Evolutionary conservation across 805 yeast genomes (phyloP).

Genomic region (Ogataea siamensis): DNA sequence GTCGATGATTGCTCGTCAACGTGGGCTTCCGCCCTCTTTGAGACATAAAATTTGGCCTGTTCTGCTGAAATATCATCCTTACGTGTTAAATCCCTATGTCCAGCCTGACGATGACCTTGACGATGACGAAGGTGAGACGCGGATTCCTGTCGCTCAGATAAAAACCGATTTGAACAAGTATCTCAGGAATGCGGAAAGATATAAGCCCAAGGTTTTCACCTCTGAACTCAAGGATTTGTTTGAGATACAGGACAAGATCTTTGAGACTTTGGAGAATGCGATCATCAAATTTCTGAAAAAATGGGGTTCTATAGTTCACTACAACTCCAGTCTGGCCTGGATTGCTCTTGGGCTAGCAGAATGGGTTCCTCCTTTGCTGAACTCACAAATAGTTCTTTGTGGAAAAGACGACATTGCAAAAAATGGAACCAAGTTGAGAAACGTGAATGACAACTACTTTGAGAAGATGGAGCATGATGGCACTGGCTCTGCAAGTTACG

Average conservation of each 20-base stretch:
- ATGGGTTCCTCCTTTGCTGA: slow-evolving; percentile 72
- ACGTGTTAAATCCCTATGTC: slow-evolving; percentile 72
- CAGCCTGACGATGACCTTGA: slow-evolving; percentile 52
- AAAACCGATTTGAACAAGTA: slow-evolving; percentile 61
- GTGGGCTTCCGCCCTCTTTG: slow-evolving; percentile 81
- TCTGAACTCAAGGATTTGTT: slow-evolving; percentile 35
- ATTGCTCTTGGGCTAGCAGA: slow-evolving; percentile 84
- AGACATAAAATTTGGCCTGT: slow-evolving; percentile 85
- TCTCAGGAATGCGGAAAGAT: slow-evolving; percentile 44
- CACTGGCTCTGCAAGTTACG: slow-evolving; percentile 13
- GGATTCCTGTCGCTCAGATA: slow-evolving; percentile 38
- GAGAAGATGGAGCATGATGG: slow-evolving; percentile 28
- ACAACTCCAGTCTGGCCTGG: slow-evolving; percentile 85
- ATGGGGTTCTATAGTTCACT: slow-evolving; percentile 77
- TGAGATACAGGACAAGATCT: slow-evolving; percentile 50
- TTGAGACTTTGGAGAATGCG: slow-evolving; percentile 56
- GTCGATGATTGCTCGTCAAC: slow-evolving; percentile 75
- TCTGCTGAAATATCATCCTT: slow-evolving; percentile 77
- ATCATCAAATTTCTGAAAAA: slow-evolving; percentile 62
- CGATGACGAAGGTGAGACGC: slow-evolving; percentile 27
- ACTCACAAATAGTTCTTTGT: slow-evolving; percentile 51
- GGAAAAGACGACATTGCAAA: slow-evolving; percentile 48
- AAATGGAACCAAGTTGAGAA: slow-evolving; percentile 37
- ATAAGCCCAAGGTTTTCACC: slow-evolving; percentile 30
- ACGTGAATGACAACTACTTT: slow-evolving; percentile 33